Percentiles rank a stretch among this genome's conserved stretches.
These are phyloP conservation scores for Sporobolomyces pararoseus DNA, from an alignment of 768 basidiomycete genomes.

Conservation along the genomic window DNA sequence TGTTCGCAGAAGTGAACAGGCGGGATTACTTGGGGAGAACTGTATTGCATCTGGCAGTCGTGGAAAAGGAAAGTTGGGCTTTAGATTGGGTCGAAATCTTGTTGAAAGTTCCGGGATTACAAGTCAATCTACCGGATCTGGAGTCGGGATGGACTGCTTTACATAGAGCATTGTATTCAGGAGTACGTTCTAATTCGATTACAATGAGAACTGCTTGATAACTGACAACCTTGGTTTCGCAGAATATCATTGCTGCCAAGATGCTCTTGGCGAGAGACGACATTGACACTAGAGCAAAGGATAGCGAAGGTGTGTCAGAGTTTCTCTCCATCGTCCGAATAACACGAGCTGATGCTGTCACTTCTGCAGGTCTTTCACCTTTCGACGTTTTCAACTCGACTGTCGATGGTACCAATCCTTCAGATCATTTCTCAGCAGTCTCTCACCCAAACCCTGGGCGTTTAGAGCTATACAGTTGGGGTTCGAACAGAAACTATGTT, in stretches of 20 bases:
- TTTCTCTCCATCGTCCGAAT: not conserved
- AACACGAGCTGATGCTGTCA: not conserved
- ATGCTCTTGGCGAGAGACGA: slow-evolving; percentile 72
- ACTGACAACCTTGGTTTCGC: not conserved
- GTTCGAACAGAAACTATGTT: slow-evolving; percentile 78
- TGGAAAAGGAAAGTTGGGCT: slow-evolving; percentile 59
- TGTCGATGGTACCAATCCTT: slow-evolving; percentile 66
- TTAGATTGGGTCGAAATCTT: slow-evolving; percentile 74
- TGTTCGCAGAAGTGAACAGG: slow-evolving; percentile 62
- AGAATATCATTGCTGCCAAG: slow-evolving; percentile 55
- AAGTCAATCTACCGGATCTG: slow-evolving; percentile 71
- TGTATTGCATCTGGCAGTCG: slow-evolving; percentile 75
- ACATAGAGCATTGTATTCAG: slow-evolving; percentile 67
- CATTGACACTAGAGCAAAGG: slow-evolving; percentile 68
- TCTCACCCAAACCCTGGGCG: slow-evolving; percentile 41
- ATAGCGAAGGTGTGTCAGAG: slow-evolving; percentile 59
- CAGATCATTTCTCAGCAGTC: slow-evolving; percentile 36
- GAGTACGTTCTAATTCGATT: slow-evolving; percentile 55
- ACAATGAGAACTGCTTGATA: not conserved
- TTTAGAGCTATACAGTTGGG: slow-evolving; percentile 79
- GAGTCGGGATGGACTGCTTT: slow-evolving; percentile 90
- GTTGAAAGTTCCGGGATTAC: slow-evolving; percentile 68
- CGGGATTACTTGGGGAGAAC: slow-evolving; percentile 69
- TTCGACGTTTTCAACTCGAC: slow-evolving; percentile 93
- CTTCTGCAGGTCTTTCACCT: slow-evolving; percentile 62